Evolutionary conservation across 306 rosid species (phyloP).

Genomic region (Malus fusca): DNA sequence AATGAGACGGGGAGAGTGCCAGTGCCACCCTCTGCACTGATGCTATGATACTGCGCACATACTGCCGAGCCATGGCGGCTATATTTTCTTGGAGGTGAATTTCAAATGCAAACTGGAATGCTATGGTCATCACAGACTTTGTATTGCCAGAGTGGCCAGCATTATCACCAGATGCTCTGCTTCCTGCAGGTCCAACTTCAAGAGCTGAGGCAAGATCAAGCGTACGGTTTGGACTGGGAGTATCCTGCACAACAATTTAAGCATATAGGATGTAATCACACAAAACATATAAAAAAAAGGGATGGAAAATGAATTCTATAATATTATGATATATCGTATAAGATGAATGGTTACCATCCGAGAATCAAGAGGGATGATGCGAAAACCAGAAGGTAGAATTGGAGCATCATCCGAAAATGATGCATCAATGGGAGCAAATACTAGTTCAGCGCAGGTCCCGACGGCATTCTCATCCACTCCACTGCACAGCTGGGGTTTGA

Average conservation of each 20-base stretch:
- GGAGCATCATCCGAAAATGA: slow-evolving; percentile 96
- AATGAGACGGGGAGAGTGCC: slow-evolving; percentile 76
- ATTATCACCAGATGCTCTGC: slow-evolving; percentile 52
- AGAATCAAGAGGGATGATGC: slow-evolving; percentile 88
- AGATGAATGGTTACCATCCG: slow-evolving; percentile 34
- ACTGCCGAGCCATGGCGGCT: slow-evolving; percentile 86
- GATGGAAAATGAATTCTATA: background rate
- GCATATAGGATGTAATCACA: background rate
- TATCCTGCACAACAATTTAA: slow-evolving; percentile 42
- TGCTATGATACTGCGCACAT: slow-evolving; percentile 81
- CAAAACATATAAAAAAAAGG: background rate
- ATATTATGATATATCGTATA: background rate
- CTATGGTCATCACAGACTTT: slow-evolving; percentile 98
- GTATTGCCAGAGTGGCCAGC: slow-evolving; percentile 53
- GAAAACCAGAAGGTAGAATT: slow-evolving; percentile 91
- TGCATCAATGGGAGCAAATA: slow-evolving; percentile 97
- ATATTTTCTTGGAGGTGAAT: slow-evolving; percentile 84
- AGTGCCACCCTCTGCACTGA: slow-evolving; percentile 95
- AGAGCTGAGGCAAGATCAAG: slow-evolving; percentile 98
- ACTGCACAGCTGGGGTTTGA: slow-evolving; percentile 60
- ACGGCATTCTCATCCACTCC: slow-evolving; percentile 87
- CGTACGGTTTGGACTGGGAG: slow-evolving; percentile 83
- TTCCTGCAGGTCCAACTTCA: slow-evolving; percentile 73
- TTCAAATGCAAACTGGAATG: slow-evolving; percentile 93
- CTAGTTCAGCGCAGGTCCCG: slow-evolving; percentile 81